A percentile compares a stretch with the other conserved stretches of the same genome.
Conservation (phyloP, 768 basidiomycete species). For the Auricularia heimuer region DNA sequence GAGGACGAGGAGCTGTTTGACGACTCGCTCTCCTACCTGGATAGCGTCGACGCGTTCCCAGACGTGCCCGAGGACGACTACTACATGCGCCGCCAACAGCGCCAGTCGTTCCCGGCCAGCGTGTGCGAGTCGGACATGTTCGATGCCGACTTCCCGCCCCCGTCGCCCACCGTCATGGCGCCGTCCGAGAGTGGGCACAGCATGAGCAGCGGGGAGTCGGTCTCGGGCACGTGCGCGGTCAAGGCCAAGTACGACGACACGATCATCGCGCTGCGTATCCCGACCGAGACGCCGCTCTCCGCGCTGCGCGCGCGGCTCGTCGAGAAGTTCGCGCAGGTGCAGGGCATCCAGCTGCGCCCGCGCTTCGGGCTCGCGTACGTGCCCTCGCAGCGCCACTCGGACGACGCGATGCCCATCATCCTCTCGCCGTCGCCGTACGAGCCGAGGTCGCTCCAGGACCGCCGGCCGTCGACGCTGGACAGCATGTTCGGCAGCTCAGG, state of each 20-base stretch:
- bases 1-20: slow-evolving; percentile 11
- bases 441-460: slow-evolving; percentile 23
- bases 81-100: background rate
- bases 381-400: slow-evolving; percentile 20
- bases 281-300: slow-evolving; percentile 35
- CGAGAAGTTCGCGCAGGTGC: slow-evolving; percentile 58
- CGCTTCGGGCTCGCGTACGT: slow-evolving; percentile 49
- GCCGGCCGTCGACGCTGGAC: slow-evolving; percentile 21
- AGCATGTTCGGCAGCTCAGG: slow-evolving; percentile 9
- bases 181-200: background rate
- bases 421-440: slow-evolving; percentile 9
- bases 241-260: slow-evolving; percentile 56
- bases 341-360: slow-evolving; percentile 41
- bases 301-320: slow-evolving; percentile 50
- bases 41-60: background rate
- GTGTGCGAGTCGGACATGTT: slow-evolving; percentile 2
- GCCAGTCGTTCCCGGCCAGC: slow-evolving; percentile 1
- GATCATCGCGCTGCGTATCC: slow-evolving; percentile 52
- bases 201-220: background rate
- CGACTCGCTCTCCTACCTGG: background rate
- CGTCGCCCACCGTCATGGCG: background rate
- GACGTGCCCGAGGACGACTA: background rate
- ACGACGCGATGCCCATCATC: background rate
- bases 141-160: background rate
- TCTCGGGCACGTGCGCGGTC: slow-evolving; percentile 32